phyloP scores from a whole-genome alignment of 2,329 filamentous ascomycete species.

The Epichloe festucae region DNA sequence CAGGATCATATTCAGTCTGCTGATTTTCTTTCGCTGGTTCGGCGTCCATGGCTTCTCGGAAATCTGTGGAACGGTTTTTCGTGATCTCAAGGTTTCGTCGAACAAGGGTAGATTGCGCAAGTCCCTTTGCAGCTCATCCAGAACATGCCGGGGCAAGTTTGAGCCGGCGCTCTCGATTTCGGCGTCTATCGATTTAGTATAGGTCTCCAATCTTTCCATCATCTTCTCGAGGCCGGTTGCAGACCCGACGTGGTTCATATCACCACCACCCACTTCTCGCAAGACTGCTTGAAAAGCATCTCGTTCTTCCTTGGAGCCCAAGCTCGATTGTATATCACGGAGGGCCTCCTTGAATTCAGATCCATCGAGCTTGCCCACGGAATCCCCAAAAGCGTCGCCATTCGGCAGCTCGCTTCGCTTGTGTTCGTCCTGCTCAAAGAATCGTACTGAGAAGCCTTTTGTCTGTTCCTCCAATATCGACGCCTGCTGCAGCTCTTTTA shows the following conservation, averaged over 20 bases:
- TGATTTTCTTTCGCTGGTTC: constrained; percentile 25
- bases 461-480: constrained; percentile 8
- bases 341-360: constrained; percentile 24
- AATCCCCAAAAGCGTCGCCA: constrained; percentile 27
- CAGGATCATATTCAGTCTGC: constrained; percentile 22
- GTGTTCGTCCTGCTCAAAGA: constrained; percentile 33
- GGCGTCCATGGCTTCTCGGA: constrained; percentile 22
- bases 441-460: constrained; percentile 25
- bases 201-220: constrained; percentile 20
- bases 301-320: constrained; percentile 22
- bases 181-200: constrained; percentile 22
- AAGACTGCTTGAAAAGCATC: constrained; percentile 24
- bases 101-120: constrained; percentile 14
- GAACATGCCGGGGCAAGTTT: constrained; percentile 19
- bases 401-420: constrained; percentile 24
- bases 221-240: constrained; percentile 23
- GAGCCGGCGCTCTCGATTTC: constrained; percentile 20
- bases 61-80: constrained; percentile 20
- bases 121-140: constrained; percentile 19
- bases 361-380: constrained; percentile 23
- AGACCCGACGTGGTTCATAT: constrained; percentile 19
- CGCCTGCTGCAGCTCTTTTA: constrained; percentile 13
- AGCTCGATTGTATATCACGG: constrained; percentile 23
- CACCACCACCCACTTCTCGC: constrained; percentile 17
- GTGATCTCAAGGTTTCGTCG: constrained; percentile 12